Evolutionary conservation across 2,329 filamentous ascomycete genomes (phyloP), one percentile per base, ranked within the genome.

Genomic region (Exophiala calicioides): DNA sequence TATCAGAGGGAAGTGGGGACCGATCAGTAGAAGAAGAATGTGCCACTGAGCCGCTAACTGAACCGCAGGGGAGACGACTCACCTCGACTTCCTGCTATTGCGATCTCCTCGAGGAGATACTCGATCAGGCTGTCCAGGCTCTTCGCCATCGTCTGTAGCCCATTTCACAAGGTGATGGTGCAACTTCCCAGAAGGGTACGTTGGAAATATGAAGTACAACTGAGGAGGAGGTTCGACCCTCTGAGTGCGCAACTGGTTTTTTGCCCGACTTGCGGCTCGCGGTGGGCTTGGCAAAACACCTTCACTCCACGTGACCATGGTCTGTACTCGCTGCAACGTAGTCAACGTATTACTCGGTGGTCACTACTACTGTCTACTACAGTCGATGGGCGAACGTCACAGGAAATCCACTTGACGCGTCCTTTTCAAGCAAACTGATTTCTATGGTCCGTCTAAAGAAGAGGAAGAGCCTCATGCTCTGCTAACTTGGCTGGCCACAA

Each of bases 1-100:
- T 27, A 27, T 12, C 24, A 27, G 24, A 7, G 30, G 30, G 8
- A 16, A 31, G 13, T 24, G 5, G 18, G 7, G 6, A 18, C 26
- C 15, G 32, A 19, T 8, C 13, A 18, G 16, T 5, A 4, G 7
- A 35, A 6, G 35, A 10, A 38, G 35, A n/a, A n/a, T n/a, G n/a
- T 37, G 23, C 21, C 35, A 46, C 30, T 34, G 29, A 38, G 19
- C 33, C 24, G 24, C 23, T 9, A 29, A 40, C 26, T 12, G 23
- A 20, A 26, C 53, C 40, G 35, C 44, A 53, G 55, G 51, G 32
- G 15, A 21, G 13, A 46, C 31, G 42, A 70, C 77, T 59, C 68
- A 82, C 80, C 81, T 71, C 75, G 69, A 41, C 72, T 71, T 54
- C 80, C 79, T 55, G 73, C 74, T 35, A 82, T 70, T 18, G 80